A percentile compares a stretch with the other conserved stretches of the same genome.
Evolutionary conservation across 257 asterid genomes (phyloP).

Genomic region (Asclepias syriaca): DNA sequence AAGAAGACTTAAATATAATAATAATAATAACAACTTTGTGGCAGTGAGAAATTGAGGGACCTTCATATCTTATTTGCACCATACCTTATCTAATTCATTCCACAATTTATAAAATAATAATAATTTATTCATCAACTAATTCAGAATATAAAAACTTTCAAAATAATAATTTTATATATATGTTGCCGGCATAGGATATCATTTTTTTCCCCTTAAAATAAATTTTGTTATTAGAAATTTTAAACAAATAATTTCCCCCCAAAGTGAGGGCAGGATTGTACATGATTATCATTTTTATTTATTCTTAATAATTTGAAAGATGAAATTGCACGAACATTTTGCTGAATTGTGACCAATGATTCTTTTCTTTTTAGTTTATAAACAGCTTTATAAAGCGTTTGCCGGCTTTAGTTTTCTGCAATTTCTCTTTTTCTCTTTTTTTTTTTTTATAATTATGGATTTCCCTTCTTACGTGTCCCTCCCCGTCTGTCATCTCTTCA

Average conservation of each 20-base stretch:
- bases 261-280: neutral
- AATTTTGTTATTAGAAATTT: no score
- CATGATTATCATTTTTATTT: no score
- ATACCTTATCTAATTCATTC: neutral
- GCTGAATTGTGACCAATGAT: neutral
- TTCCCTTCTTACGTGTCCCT: neutral
- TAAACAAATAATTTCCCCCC: neutral
- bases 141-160: no score
- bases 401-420: constrained; percentile 12
- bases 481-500: neutral
- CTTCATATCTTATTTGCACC: neutral
- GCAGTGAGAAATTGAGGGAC: neutral
- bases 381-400: constrained; percentile 4
- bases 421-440: no score
- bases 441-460: neutral
- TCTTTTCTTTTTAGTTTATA: neutral
- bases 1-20: no score
- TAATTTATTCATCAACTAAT: no score
- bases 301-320: neutral
- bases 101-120: no score
- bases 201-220: neutral
- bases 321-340: neutral
- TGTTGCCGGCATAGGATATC: no score
- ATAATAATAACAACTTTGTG: neutral
- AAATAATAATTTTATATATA: no score